These are phyloP conservation scores for Yamagishiella unicocca DNA, from an alignment of 139 green algal genomes.

Conservation along the genomic window DNA sequence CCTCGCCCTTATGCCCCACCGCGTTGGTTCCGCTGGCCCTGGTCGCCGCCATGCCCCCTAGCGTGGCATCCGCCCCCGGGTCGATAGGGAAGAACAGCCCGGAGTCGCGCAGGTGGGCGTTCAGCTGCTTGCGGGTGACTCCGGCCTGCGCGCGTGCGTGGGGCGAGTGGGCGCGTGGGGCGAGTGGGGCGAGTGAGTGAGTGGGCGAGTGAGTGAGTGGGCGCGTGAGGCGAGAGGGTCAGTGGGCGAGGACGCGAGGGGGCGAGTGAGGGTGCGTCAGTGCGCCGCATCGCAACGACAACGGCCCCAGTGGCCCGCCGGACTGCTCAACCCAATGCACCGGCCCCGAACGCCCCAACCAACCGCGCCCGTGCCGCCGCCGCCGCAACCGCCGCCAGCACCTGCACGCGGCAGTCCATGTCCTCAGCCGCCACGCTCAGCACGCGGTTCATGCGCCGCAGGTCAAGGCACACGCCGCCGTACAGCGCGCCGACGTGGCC, in stretches of 20 bases:
- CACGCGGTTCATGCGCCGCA: conserved; percentile 65
- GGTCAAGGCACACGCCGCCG: conserved; percentile 73
- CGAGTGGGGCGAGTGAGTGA: no score
- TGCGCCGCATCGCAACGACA: no score
- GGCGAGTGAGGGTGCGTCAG: no score
- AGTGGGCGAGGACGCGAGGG: no score
- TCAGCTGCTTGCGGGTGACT: conserved; percentile 74
- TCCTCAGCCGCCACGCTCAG: conserved; percentile 65
- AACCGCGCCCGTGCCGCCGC: no score
- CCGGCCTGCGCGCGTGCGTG: conserved; percentile 62
- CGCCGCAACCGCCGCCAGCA: background rate
- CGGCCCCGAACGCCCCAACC: no score
- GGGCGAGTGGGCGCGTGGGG: background rate
- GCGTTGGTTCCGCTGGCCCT: conserved; percentile 77
- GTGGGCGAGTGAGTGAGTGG: no score
- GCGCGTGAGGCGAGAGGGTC: no score
- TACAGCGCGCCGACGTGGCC: conserved; percentile 58
- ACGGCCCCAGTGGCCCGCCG: no score
- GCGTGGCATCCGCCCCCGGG: conserved; percentile 65
- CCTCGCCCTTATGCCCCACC: conserved; percentile 44
- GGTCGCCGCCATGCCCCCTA: conserved; percentile 76
- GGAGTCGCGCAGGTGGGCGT: conserved; percentile 65
- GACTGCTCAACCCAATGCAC: no score
- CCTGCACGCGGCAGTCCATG: conserved; percentile 71
- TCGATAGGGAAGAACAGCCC: conserved; percentile 83